Evolutionary conservation across 306 rosid species (phyloP), one percentile per base, ranked within the genome.

Genomic region (Comarum palustre): DNA sequence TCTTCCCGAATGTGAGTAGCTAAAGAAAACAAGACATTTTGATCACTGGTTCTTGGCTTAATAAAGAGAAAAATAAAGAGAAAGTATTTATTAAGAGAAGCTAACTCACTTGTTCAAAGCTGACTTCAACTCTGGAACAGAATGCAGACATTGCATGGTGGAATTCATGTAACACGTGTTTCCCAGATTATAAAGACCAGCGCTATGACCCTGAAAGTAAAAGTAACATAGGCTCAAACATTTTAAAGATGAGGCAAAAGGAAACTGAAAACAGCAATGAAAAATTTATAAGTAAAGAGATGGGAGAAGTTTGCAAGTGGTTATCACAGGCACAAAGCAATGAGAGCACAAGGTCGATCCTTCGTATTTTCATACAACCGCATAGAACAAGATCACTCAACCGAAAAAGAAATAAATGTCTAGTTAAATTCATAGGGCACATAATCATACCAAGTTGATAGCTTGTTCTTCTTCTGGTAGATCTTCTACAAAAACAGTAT

Each of bases 111-210:
- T 83, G 45, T 81, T 77, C 89, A 95, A 87, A 82, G 96, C 92
- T 51, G 97, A 91, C 86, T 91, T 95, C 83, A 95, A 86, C 84
- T 95, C 99, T 62, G 99, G 99, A 78, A 95, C 99, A 52, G 90
- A 95, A 86, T 95, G 99, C 78, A 95, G 93, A 74, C 99, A 95
- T 79, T 95, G 99, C 65, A 95, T 61, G 57, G 99, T 95, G 80
- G 99, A 95, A 83, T 91, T 95, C 99, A 95, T 95, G 74, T 95
- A 95, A 82, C 99, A 95, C 4, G 99, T 95, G 80, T 95, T 86
- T 75, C 99, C 99, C 96, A 95, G 75, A 78, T 95, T 95, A 81
- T 88, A 95, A 59, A 95, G 87, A 75, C 99, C 99, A 66, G 99
- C 92, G 75, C 88, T 79, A 66, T 95, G 88, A 79, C 99, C 99